A percentile compares a stretch with the other conserved stretches of the same genome.
phyloP scores from a whole-genome alignment of 2,329 filamentous ascomycete species.

The Metarhizium album region DNA sequence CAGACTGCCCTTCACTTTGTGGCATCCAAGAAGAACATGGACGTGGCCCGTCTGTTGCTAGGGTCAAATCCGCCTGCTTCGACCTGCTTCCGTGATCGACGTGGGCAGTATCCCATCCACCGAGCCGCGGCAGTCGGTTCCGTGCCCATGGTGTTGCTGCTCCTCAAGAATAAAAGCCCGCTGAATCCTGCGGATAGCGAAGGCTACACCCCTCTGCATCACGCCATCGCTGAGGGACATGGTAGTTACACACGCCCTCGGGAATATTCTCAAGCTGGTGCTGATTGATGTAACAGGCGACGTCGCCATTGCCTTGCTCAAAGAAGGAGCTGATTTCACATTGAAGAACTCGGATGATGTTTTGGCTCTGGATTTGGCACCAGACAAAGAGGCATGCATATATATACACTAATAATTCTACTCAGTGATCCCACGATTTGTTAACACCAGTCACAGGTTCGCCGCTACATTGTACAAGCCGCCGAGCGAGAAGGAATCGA shows the following conservation, averaged over 20 bases:
- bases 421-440: slow-evolving; percentile 1
- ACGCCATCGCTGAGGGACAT: slow-evolving; percentile 67
- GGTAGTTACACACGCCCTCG: slow-evolving; percentile 30
- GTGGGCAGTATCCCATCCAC: slow-evolving; percentile 85
- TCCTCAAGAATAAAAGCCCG: slow-evolving; percentile 69
- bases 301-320: slow-evolving; percentile 70
- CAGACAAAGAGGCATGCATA: slow-evolving; percentile 64
- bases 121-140: slow-evolving; percentile 84
- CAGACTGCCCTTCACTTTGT: slow-evolving; percentile 87
- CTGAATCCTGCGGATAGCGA: slow-evolving; percentile 73
- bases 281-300: slow-evolving; percentile 42
- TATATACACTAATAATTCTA: neutral
- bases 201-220: slow-evolving; percentile 83
- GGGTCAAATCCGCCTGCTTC: slow-evolving; percentile 59
- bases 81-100: slow-evolving; percentile 69
- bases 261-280: neutral
- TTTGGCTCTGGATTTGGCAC: slow-evolving; percentile 70
- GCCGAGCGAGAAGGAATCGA: slow-evolving; percentile 80
- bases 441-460: slow-evolving; percentile 39
- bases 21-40: slow-evolving; percentile 79
- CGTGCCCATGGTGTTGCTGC: slow-evolving; percentile 71
- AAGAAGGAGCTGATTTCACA: slow-evolving; percentile 71
- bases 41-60: slow-evolving; percentile 69
- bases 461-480: slow-evolving; percentile 63
- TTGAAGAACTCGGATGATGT: slow-evolving; percentile 64